Base-by-base conservation (phyloP, 2,329 filamentous ascomycete species). In the Colletotrichum cereale region DNA sequence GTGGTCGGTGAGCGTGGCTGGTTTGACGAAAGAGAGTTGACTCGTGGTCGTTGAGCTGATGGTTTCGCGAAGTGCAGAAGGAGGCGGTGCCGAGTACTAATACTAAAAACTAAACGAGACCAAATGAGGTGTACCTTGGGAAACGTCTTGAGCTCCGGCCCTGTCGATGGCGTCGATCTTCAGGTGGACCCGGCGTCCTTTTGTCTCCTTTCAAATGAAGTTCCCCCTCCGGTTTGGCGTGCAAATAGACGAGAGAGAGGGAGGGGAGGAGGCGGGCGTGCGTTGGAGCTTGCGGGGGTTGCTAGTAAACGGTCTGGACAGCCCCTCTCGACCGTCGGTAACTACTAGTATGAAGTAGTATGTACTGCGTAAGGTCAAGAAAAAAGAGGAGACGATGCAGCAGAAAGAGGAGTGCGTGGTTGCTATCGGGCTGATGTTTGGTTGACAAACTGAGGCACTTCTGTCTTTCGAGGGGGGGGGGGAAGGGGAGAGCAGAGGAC, bases 121-220 rank as follows among this genome's bases (percentile, higher is more conserved):
- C 42, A n/a, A n/a, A n/a, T 44, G 42, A 42, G 40, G 2, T 21
- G 61, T 63, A 55, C 61, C 48, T 55, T 55, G 16, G 42, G 16
- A 42, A 42, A 24, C 42, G 31, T 58, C 48, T 55, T 36, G 48
- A 58, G 65, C 65, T 64, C 60, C 58, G 36, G 60, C 69, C 65
- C 64, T 63, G 65, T 58, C 65, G 58, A 71, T 48, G 69, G 69
- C 29, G 69, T 68, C 65, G 69, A 71, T 71, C 69, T 63, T 57
- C 58, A 58, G 53, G 69, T 68, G 69, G 69, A 60, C 55, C 66
- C 44, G 47, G 29, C 40, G 58, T 63, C 65, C 69, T 68, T 68
- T 71, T 71, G 69, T 71, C 69, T 71, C 69, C 65, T 71, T 71
- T 68, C 57, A 61, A 71, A 68, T 63, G 69, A 69, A 64, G 5